A percentile compares a stretch with the other conserved stretches of the same genome.
Evolutionary conservation across 257 asterid genomes (phyloP).

Genomic region (Cruciata laevipes): DNA sequence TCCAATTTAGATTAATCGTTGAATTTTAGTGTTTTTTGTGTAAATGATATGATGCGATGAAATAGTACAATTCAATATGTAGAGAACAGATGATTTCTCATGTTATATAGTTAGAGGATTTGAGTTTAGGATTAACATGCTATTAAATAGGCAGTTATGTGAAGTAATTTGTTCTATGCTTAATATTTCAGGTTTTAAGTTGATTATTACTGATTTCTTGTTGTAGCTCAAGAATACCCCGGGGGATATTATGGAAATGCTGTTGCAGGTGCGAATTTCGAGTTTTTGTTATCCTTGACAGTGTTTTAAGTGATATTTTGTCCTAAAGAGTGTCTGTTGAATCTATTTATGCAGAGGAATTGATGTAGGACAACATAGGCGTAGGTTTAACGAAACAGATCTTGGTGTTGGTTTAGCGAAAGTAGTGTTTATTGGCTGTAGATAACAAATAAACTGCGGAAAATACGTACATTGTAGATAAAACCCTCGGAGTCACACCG

Average conservation of each 20-base stretch:
- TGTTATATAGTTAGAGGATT: not conserved
- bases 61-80: too few relatives aligned
- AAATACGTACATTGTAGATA: too few relatives aligned
- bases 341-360: conserved; percentile 39
- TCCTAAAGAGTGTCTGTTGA: not conserved
- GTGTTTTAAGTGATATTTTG: not conserved
- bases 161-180: not conserved
- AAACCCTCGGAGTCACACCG: too few relatives aligned
- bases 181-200: not conserved
- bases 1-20: too few relatives aligned
- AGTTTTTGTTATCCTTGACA: not conserved
- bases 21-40: too few relatives aligned
- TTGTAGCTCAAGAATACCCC: conserved; percentile 55
- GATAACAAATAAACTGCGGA: too few relatives aligned
- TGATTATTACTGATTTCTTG: conserved; percentile 8
- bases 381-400: too few relatives aligned
- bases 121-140: not conserved
- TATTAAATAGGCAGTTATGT: not conserved
- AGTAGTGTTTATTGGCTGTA: too few relatives aligned
- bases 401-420: too few relatives aligned
- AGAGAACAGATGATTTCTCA: too few relatives aligned
- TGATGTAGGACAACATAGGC: too few relatives aligned
- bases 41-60: too few relatives aligned
- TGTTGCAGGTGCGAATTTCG: conserved; percentile 29
- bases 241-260: conserved; percentile 46